Conservation (phyloP, 83 land plant genomes). For the Picea engelmannii region DNA sequence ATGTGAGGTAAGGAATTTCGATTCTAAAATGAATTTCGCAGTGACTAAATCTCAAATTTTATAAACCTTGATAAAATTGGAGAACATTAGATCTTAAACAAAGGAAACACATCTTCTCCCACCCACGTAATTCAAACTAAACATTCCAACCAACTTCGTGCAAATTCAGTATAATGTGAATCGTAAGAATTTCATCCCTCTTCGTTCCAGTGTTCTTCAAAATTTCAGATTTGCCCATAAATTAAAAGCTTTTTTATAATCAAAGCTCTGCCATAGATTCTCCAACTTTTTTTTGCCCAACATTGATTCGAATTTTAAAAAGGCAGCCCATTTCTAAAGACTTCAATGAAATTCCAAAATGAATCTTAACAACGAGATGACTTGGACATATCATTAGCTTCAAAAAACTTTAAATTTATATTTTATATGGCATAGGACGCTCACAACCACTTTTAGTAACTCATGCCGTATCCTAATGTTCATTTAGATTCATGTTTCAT, state of each 20-base stretch:
- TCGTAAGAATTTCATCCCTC: not conserved
- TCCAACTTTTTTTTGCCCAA: not conserved
- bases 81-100: not conserved
- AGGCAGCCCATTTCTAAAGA: not conserved
- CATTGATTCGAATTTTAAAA: not conserved
- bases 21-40: too few relatives aligned
- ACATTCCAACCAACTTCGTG: too few relatives aligned
- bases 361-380: not conserved
- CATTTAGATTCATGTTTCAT: too few relatives aligned
- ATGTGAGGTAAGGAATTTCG: too few relatives aligned
- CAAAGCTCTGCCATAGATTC: not conserved
- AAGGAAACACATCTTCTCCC: not conserved
- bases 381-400: not conserved
- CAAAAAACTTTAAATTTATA: not conserved
- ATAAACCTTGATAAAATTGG: not conserved
- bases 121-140: too few relatives aligned
- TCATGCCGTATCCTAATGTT: too few relatives aligned
- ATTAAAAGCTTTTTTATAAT: not conserved
- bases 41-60: too few relatives aligned
- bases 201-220: not conserved
- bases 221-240: not conserved
- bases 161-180: not conserved
- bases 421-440: too few relatives aligned
- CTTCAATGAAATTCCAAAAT: too few relatives aligned
- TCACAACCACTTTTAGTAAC: too few relatives aligned